These are phyloP conservation scores for Bromus sterilis DNA, from an alignment of 176 grass and related monocot genomes.

Conservation along the genomic window DNA sequence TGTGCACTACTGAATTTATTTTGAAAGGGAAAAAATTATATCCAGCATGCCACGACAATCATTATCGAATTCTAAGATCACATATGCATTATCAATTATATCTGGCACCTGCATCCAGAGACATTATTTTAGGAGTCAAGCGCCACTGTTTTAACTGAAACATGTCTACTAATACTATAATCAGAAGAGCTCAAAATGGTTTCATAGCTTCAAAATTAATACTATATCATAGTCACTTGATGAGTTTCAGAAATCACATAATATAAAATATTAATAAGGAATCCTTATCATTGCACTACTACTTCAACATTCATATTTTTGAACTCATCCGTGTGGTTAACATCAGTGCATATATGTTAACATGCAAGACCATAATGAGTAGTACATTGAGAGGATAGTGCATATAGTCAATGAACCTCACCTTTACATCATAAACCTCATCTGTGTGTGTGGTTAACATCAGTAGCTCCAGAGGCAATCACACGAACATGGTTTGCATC, in stretches of 20 bases:
- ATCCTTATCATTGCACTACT: neutral
- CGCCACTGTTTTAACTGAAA: neutral
- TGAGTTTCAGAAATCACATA: neutral
- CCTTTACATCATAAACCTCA: constrained; percentile 87
- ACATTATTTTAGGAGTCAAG: neutral
- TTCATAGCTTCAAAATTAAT: neutral
- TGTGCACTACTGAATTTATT: constrained; percentile 92
- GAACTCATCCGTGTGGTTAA: no score
- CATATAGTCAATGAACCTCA: constrained; percentile 16
- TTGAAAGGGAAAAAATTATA: no score
- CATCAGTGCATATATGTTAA: no score
- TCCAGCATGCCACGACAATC: no score
- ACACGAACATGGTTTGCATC: constrained; percentile 80
- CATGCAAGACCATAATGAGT: neutral
- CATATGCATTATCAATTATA: no score
- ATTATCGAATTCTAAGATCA: no score
- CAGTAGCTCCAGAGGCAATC: constrained; percentile 87
- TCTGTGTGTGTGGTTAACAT: constrained; percentile 93
- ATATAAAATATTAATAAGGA: neutral
- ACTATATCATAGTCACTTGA: neutral
- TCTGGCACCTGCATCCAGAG: no score
- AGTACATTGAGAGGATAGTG: neutral
- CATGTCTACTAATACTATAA: neutral
- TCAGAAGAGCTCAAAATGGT: neutral
- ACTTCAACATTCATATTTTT: neutral